Percentiles rank a stretch among this genome's conserved stretches.
Conservation (phyloP, 2,329 filamentous ascomycete species). For the Nectriaceae sp. region DNA sequence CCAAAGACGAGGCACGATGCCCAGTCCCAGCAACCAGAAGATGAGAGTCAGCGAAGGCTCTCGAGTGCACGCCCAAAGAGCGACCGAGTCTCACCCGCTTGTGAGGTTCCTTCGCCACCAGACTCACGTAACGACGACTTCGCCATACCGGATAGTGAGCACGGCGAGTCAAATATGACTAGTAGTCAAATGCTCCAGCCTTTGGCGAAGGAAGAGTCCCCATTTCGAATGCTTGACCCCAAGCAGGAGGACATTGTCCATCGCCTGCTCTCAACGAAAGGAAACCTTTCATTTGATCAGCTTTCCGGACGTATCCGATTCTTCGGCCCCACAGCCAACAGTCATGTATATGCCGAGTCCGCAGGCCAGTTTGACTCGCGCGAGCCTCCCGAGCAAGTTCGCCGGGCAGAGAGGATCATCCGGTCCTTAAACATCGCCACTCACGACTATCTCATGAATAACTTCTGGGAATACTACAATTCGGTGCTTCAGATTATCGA, state of each 20-base stretch:
- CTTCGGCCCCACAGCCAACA: conserved; percentile 56
- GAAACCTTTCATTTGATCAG: conserved; percentile 53
- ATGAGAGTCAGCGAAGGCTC: not conserved
- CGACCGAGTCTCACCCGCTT: conserved; percentile 15
- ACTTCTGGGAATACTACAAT: conserved; percentile 56
- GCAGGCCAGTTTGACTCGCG: conserved; percentile 35
- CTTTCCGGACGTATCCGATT: conserved; percentile 51
- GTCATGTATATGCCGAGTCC: conserved; percentile 49
- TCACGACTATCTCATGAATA: conserved; percentile 53
- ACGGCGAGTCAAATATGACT: conserved; percentile 19
- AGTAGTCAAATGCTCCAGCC: conserved; percentile 23
- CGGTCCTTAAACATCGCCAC: conserved; percentile 46
- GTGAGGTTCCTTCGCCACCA: conserved; percentile 32
- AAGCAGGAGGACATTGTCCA: conserved; percentile 51
- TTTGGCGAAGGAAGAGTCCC: conserved; percentile 31
- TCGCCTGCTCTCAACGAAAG: conserved; percentile 49
- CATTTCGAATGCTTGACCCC: conserved; percentile 39
- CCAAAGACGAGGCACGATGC: conserved; percentile 51
- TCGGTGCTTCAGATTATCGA: conserved; percentile 50
- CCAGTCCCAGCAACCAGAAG: conserved; percentile 27
- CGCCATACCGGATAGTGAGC: conserved; percentile 27
- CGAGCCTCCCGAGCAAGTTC: conserved; percentile 47
- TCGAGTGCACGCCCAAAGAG: conserved; percentile 9
- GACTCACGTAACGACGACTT: conserved; percentile 37
- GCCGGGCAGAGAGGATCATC: conserved; percentile 50